Evolutionary conservation across 768 basidiomycete species (phyloP), one percentile per base, ranked within the genome.

Genomic region (Mycena amicta): DNA sequence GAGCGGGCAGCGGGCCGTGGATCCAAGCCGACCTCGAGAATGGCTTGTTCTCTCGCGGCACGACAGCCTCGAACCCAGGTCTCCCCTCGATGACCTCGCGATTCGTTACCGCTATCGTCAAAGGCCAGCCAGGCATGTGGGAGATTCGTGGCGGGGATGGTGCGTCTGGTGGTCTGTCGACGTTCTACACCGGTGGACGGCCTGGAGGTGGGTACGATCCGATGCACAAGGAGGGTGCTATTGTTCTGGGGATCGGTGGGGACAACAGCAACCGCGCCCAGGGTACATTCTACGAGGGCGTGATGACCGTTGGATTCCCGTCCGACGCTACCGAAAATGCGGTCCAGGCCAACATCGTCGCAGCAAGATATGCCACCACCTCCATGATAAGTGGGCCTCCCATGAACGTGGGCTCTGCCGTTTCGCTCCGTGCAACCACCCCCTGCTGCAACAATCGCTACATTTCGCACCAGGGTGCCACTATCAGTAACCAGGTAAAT

Each of bases 281-380:
- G 46, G 56, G 56, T 23, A 58, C 60, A 20, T 61, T 58, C 56
- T 61, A 57, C 57, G 56, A 61, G 57, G 60, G 56, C 20, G 56
- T 57, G n/a, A 56, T 60, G 58, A 52, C 50, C 15, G 5, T 29
- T 26, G 50, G 50, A 4, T 52, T 31, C 31, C 50, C 50, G 28
- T 12, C 30, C 46, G 53, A 56, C 30, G 53, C 58, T n/a, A 60
- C 57, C 20, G 57, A 58, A 28, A 58, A 45, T 52, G 4, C 51
- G 13, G 57, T 58, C n/a, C 57, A 58, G 52, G 57, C 57, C 31
- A 53, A 58, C 41, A 53, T 58, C 40, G 57, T 58, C 50, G 57
- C 57, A 4, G 57, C 57, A 15, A 25, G 51, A 20, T 58, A 58
- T 39, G 50, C 51, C 16, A 53, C 57, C 6, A 41, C 53, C 22